These are phyloP conservation scores for Rhynchosporium graminicola DNA, from an alignment of 2,329 filamentous ascomycete species.

Conservation along the genomic window DNA sequence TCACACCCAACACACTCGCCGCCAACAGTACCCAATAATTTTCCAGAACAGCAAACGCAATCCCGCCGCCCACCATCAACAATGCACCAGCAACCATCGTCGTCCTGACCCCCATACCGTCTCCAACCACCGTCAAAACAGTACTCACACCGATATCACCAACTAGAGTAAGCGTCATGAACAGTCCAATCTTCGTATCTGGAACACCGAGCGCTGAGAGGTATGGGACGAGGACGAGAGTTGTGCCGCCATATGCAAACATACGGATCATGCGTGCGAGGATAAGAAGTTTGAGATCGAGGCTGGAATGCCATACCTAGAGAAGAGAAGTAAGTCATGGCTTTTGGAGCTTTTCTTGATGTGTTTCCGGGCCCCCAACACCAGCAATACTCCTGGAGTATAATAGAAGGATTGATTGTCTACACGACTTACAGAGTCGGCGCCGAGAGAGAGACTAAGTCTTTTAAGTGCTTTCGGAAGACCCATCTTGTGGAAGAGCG, in stretches of 20 bases:
- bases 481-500: neutral
- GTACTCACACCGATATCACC: constrained; percentile 9
- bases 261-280: constrained; percentile 1
- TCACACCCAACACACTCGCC: constrained; percentile 9
- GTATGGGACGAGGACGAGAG: constrained; percentile 7
- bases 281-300: constrained; percentile 11
- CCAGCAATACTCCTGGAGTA: too few species aligned
- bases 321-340: neutral
- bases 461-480: neutral
- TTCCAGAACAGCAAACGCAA: constrained; percentile 10
- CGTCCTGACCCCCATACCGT: constrained; percentile 2
- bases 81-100: neutral
- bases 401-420: neutral
- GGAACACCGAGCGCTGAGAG: constrained; percentile 2
- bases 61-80: constrained; percentile 6
- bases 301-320: constrained; percentile 9
- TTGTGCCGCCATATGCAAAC: constrained; percentile 12
- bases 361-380: too few species aligned
- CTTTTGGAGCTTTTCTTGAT: neutral
- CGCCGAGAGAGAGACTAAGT: neutral
- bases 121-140: neutral
- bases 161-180: constrained; percentile 11
- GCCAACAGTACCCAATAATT: constrained; percentile 7
- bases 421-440: neutral
- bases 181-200: constrained; percentile 5